A percentile compares a stretch with the other conserved stretches of the same genome.
These are phyloP conservation scores for Talaromyces rugulosus DNA, from an alignment of 2,329 filamentous ascomycete species.

Conservation along the genomic window DNA sequence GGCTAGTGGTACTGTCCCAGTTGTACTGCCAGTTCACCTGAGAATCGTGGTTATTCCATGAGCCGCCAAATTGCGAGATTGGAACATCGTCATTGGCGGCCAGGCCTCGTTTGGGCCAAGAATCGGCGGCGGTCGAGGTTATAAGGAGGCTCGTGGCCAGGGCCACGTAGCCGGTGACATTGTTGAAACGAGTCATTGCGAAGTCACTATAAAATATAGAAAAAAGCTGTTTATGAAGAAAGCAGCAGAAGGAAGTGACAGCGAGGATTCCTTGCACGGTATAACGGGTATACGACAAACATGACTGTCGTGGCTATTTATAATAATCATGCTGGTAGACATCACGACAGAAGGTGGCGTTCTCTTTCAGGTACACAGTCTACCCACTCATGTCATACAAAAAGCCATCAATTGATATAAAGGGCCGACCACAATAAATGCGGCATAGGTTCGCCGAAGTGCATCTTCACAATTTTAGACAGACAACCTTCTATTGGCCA, in stretches of 20 bases:
- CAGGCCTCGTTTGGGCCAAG: conserved; percentile 9
- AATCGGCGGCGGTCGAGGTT: not conserved
- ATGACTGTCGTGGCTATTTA: not conserved
- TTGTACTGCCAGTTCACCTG: conserved; percentile 40
- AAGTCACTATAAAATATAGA: not conserved
- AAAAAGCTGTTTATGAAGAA: not conserved
- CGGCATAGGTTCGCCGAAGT: no score
- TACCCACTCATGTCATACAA: no score
- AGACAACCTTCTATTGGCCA: no score
- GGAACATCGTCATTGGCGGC: conserved; percentile 8
- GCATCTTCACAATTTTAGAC: no score
- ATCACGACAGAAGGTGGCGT: no score
- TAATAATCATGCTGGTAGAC: no score
- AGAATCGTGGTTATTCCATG: not conserved
- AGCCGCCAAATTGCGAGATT: conserved; percentile 7
- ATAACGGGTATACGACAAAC: no score
- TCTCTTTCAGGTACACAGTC: no score
- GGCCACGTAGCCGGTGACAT: not conserved
- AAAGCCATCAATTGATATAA: no score
- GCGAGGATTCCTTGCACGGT: not conserved
- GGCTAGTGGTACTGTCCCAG: conserved; percentile 35
- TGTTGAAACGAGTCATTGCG: not conserved
- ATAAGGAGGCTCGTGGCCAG: conserved; percentile 1
- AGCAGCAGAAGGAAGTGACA: not conserved
- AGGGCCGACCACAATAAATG: no score